phyloP scores from a whole-genome alignment of 495 filamentous ascomycete genomes.

The Letharia lupina region DNA sequence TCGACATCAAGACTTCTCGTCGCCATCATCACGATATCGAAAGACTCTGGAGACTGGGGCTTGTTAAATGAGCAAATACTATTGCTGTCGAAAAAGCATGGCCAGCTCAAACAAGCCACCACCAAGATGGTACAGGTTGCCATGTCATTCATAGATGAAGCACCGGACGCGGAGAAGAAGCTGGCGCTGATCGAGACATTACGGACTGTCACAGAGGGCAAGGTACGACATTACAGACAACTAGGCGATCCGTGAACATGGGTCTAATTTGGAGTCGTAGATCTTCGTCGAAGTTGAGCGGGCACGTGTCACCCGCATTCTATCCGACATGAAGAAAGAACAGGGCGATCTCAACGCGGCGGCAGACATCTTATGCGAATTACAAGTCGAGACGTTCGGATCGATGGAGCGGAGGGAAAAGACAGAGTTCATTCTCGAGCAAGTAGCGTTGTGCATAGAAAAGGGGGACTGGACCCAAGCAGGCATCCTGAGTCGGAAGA shows the following conservation, averaged over 20 bases:
- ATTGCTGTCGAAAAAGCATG: slow-evolving; percentile 96
- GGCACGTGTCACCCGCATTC: slow-evolving; percentile 85
- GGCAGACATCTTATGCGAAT: slow-evolving; percentile 86
- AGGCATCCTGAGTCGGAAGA: slow-evolving; percentile 88
- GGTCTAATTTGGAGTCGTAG: slow-evolving; percentile 34
- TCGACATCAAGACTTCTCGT: slow-evolving; percentile 85
- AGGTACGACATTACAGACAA: slow-evolving; percentile 43
- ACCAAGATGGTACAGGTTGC: slow-evolving; percentile 98
- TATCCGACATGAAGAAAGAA: slow-evolving; percentile 92
- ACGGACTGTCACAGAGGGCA: slow-evolving; percentile 94
- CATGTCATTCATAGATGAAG: slow-evolving; percentile 81
- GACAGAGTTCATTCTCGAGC: slow-evolving; percentile 94
- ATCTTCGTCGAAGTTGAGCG: slow-evolving; percentile 99
- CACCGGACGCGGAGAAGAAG: slow-evolving; percentile 74
- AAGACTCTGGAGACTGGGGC: slow-evolving; percentile 83
- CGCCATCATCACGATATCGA: slow-evolving; percentile 86
- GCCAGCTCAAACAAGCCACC: slow-evolving; percentile 96
- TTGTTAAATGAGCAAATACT: slow-evolving; percentile 93
- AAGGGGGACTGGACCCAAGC: slow-evolving; percentile 94
- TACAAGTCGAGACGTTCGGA: slow-evolving; percentile 97
- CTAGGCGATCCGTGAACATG: neutral
- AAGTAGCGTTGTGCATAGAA: slow-evolving; percentile 92
- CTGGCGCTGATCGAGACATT: slow-evolving; percentile 88
- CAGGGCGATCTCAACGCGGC: slow-evolving; percentile 87
- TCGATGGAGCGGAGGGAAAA: slow-evolving; percentile 97